Evolutionary conservation across 371 early-diverging fungal genomes (phyloP).

Genomic region (Encephalitozoon hellem): DNA sequence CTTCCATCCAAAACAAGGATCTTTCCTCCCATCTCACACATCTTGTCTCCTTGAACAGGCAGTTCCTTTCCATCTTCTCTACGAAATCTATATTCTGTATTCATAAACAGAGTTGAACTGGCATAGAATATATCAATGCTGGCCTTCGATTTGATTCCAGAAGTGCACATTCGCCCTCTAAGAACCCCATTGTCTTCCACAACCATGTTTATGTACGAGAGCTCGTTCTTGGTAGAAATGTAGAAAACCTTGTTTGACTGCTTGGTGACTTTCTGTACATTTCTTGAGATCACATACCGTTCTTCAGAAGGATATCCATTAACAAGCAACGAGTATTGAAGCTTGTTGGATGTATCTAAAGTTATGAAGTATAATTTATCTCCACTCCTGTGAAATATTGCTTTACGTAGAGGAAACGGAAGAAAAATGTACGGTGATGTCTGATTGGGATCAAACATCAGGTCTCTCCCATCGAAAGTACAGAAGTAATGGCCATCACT

Average conservation of each 20-base stretch:
- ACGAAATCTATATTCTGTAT: not conserved
- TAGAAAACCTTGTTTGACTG: slow-evolving; percentile 1
- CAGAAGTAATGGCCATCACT: not conserved
- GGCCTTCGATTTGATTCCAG: not conserved
- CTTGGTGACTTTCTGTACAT: slow-evolving; percentile 18
- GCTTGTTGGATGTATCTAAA: slow-evolving; percentile 23
- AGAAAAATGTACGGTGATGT: slow-evolving; percentile 10
- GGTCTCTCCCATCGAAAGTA: slow-evolving; percentile 16
- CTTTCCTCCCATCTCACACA: not conserved
- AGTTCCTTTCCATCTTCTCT: slow-evolving; percentile 1
- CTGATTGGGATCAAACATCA: slow-evolving; percentile 5
- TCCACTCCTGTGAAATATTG: not conserved
- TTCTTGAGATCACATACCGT: slow-evolving; percentile 18
- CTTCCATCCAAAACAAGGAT: slow-evolving; percentile 7
- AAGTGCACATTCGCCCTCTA: not conserved
- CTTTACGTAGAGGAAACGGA: slow-evolving; percentile 2
- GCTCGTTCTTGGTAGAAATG: slow-evolving; percentile 24
- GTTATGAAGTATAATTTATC: slow-evolving; percentile 6
- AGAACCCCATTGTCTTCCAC: slow-evolving; percentile 5
- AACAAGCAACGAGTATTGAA: not conserved
- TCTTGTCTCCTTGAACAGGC: slow-evolving; percentile 1
- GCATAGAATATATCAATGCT: not conserved
- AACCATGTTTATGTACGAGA: slow-evolving; percentile 7
- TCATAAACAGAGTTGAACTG: not conserved
- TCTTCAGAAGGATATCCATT: not conserved